phyloP scores from a whole-genome alignment of 1,139 yeast genomes.

The Suhomyces coccinellae region DNA sequence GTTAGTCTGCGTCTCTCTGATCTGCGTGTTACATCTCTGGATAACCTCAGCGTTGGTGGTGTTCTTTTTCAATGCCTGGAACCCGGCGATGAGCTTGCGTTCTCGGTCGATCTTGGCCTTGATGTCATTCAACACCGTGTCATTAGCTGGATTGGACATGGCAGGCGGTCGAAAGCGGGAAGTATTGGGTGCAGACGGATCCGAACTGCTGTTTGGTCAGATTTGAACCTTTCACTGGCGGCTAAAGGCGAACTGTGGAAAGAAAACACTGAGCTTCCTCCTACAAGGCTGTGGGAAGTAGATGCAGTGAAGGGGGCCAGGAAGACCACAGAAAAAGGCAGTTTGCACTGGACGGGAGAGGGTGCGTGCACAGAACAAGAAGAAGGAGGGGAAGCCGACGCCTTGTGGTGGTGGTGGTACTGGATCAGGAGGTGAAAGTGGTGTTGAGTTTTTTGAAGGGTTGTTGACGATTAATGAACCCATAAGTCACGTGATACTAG shows the following conservation, averaged over 20 bases:
- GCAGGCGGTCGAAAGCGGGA: background rate
- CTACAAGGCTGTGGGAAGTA: too few species aligned
- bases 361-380: background rate
- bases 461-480: slow-evolving; percentile 12
- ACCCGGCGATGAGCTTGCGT: slow-evolving; percentile 82
- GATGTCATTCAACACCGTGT: slow-evolving; percentile 58
- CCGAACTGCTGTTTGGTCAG: too few species aligned
- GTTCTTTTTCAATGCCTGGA: slow-evolving; percentile 72
- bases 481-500: slow-evolving; percentile 2
- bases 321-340: background rate
- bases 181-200: background rate
- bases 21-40: slow-evolving; percentile 86
- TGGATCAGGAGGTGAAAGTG: background rate
- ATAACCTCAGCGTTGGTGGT: slow-evolving; percentile 81
- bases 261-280: too few species aligned
- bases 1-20: slow-evolving; percentile 87
- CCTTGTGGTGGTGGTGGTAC: background rate
- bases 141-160: slow-evolving; percentile 15
- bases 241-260: too few species aligned
- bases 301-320: background rate
- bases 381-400: background rate
- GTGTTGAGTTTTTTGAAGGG: slow-evolving; percentile 8
- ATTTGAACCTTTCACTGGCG: too few species aligned
- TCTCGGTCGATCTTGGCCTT: slow-evolving; percentile 84
- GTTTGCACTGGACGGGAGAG: background rate